Evolutionary conservation across 2,329 filamentous ascomycete genomes (phyloP), one percentile per base, ranked within the genome.

Genomic region (Aspergillus terreus): DNA sequence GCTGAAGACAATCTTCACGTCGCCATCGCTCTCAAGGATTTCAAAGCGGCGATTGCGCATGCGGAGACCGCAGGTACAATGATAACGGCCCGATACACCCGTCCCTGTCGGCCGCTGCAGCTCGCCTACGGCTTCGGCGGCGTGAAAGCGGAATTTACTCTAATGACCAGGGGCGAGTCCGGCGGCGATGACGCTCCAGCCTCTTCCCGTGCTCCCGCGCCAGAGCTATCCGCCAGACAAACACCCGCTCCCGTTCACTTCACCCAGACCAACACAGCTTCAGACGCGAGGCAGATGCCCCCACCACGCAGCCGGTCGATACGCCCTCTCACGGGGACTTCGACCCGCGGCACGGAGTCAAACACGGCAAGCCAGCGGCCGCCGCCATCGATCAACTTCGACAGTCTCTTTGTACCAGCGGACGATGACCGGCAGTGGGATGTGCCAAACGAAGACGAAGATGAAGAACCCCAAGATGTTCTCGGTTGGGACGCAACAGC

Each of bases 21-120:
- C 56, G 77, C 82, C 46, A 84, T 85, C 56, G 83, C 77, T 59
- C 77, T 85, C 50, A 86, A 83, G 63, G 83, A 86, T 63, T 86
- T 86, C 72, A 83, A 82, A 61, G 79, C 83, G 6, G 81, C 84
- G 23, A 80, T 86, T 21, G 71, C 77, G 1, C 83, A 86, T 63
- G 83, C 83, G 6, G 82, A 84, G 55, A 80, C 80, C 1, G 70
- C 83, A 30, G 78, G 78, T 59, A 75, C 76, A 2, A 73, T 71
- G 6, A 71, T 86, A 11, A 79, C 76, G 35, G 82, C 82, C 32
- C 76, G 74, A 49, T 86, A 84, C 60, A 85, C 82, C 2, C 74
- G 76, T 19, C 82, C 83, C 4, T 81, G 76, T 32, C 76, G 81
- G 27, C 83, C 83, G 4, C 63, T 86, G 55, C 82, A 85, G 56